Conservation (phyloP, 768 basidiomycete species). For the Suillus variegatus region DNA sequence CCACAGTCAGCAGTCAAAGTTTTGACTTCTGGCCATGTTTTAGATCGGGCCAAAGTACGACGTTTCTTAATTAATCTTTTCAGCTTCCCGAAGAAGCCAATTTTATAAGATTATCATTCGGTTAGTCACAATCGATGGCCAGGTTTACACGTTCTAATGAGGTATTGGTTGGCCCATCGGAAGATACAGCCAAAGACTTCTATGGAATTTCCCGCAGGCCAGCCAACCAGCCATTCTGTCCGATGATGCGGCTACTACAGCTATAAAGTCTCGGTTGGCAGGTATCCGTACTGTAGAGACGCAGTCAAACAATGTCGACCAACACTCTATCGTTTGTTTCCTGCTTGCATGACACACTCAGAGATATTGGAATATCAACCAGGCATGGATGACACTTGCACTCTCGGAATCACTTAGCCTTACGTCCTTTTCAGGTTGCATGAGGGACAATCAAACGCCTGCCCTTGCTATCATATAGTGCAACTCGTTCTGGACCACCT, state of each 20-base stretch:
- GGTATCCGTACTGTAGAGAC: no score
- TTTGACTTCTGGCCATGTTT: background rate
- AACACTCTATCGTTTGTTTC: no score
- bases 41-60: background rate
- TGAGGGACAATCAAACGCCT: background rate
- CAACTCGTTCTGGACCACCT: background rate
- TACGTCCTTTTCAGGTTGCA: background rate
- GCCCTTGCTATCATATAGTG: background rate
- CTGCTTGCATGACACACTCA: background rate
- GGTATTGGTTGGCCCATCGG: background rate
- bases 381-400: background rate
- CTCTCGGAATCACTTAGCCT: background rate
- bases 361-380: fast-evolving
- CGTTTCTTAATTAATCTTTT: no score
- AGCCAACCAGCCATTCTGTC: background rate
- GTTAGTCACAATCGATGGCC: background rate
- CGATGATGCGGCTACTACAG: background rate
- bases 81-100: background rate
- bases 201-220: background rate
- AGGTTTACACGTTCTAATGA: background rate
- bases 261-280: background rate
- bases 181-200: background rate
- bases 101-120: background rate
- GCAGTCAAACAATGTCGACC: no score
- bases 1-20: background rate